Percentiles rank a stretch among this genome's conserved stretches.
These are phyloP conservation scores for Cyberlindnera xishuangbannaensis DNA, from an alignment of 805 yeast species.

Conservation along the genomic window DNA sequence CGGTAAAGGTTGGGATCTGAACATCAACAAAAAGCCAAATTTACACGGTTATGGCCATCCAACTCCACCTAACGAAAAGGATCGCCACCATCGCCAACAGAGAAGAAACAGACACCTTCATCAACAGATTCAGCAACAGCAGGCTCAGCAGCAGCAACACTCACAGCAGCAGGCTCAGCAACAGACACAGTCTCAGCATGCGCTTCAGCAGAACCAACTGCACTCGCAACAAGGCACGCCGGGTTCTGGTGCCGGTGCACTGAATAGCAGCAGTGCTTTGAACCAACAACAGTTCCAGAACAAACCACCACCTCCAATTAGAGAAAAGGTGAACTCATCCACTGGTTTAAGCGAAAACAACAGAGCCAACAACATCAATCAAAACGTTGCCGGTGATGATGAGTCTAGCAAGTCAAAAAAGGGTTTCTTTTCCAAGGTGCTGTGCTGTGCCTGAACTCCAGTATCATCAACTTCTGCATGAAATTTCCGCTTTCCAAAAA, in stretches of 20 bases:
- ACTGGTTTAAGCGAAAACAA: constrained; percentile 18
- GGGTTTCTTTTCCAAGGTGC: constrained; percentile 22
- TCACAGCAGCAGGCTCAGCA: constrained; percentile 18
- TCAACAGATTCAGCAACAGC: constrained; percentile 22
- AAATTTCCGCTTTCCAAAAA: no score
- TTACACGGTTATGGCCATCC: constrained; percentile 80
- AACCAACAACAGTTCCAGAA: constrained; percentile 26
- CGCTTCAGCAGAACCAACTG: constrained; percentile 11
- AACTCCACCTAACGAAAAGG: constrained; percentile 37
- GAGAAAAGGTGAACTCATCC: constrained; percentile 23
- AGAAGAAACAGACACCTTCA: constrained; percentile 25
- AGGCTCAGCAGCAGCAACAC: constrained; percentile 15
- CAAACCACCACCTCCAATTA: constrained; percentile 27
- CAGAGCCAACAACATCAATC: constrained; percentile 16
- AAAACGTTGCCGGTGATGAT: constrained; percentile 13
- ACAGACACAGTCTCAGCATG: constrained; percentile 10
- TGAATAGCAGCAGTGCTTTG: constrained; percentile 18
- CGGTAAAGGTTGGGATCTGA: constrained; percentile 79
- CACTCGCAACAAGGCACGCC: constrained; percentile 14
- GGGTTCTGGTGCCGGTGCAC: constrained; percentile 12
- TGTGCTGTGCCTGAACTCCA: constrained; percentile 21
- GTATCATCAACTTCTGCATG: no score
- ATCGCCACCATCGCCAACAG: constrained; percentile 26
- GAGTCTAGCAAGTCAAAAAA: constrained; percentile 15
- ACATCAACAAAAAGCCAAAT: constrained; percentile 70